Percentiles rank a stretch among this genome's conserved stretches.
phyloP scores from a whole-genome alignment of 306 rosid genomes.

The Quercus berberidifolia region DNA sequence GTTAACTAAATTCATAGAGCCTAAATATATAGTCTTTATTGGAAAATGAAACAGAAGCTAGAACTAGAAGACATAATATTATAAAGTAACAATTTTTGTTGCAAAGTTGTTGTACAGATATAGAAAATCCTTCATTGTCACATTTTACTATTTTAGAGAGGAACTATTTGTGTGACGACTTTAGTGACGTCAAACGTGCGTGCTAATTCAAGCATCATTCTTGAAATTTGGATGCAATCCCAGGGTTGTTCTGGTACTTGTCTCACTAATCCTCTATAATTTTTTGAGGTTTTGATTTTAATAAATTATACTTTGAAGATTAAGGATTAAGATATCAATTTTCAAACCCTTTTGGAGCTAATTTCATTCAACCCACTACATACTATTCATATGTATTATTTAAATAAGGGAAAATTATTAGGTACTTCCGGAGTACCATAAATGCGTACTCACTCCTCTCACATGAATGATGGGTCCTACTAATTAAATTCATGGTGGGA shows the following conservation, averaged over 20 bases:
- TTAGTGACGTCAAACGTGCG: neutral
- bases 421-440: fast-evolving
- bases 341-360: neutral
- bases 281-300: neutral
- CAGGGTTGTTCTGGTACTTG: too few relatives aligned
- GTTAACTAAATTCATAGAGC: neutral
- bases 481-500: too few relatives aligned
- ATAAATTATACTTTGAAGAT: neutral
- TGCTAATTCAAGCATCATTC: neutral
- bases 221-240: neutral
- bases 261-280: too few relatives aligned
- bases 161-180: too few relatives aligned
- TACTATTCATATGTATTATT: too few relatives aligned
- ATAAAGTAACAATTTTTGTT: neutral
- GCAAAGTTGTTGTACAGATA: neutral
- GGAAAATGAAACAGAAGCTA: neutral
- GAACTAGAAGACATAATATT: neutral
- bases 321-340: neutral
- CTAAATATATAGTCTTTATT: neutral
- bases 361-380: too few relatives aligned
- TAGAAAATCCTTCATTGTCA: neutral
- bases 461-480: too few relatives aligned
- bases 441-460: too few relatives aligned
- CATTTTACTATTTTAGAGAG: too few relatives aligned
- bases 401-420: too few relatives aligned